A percentile compares a stretch with the other conserved stretches of the same genome.
Evolutionary conservation across 495 filamentous ascomycete genomes (phyloP).

Genomic region (Tuber brumale): DNA sequence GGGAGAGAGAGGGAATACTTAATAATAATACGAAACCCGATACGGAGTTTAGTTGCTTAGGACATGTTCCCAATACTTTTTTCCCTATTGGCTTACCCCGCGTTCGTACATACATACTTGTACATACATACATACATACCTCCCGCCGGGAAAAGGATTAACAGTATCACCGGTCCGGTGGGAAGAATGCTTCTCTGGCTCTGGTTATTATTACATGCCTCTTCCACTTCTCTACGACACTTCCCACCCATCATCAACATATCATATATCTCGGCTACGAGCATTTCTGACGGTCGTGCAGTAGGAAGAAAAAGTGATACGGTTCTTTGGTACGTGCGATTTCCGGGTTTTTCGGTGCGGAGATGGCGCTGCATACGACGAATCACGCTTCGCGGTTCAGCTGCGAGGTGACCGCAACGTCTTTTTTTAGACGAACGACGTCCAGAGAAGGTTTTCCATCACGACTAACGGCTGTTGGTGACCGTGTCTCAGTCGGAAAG

Average conservation of each 20-base stretch:
- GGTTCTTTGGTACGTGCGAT: constrained; percentile 6
- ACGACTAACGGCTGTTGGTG: constrained; percentile 4
- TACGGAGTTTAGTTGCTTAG: neutral
- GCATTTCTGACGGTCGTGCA: neutral
- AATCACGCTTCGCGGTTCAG: neutral
- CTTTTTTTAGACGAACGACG: constrained; percentile 4
- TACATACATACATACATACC: neutral
- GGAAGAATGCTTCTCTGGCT: constrained; percentile 1
- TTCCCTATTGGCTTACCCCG: neutral
- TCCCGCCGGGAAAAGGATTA: constrained; percentile 3
- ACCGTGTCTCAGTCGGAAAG: constrained; percentile 4
- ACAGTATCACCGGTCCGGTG: neutral
- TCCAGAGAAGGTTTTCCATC: constrained; percentile 28
- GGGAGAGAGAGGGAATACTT: no score
- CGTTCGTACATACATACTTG: neutral
- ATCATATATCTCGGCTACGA: constrained; percentile 1
- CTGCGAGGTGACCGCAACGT: constrained; percentile 3
- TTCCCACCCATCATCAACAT: neutral
- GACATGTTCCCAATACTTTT: neutral
- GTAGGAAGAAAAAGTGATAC: neutral
- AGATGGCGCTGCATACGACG: neutral
- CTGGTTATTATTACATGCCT: neutral
- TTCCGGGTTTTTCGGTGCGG: constrained; percentile 3
- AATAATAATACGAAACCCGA: neutral
- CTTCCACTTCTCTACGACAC: neutral